Conservation (phyloP, 2,329 filamentous ascomycete species). For the Anthostomella pinea region DNA sequence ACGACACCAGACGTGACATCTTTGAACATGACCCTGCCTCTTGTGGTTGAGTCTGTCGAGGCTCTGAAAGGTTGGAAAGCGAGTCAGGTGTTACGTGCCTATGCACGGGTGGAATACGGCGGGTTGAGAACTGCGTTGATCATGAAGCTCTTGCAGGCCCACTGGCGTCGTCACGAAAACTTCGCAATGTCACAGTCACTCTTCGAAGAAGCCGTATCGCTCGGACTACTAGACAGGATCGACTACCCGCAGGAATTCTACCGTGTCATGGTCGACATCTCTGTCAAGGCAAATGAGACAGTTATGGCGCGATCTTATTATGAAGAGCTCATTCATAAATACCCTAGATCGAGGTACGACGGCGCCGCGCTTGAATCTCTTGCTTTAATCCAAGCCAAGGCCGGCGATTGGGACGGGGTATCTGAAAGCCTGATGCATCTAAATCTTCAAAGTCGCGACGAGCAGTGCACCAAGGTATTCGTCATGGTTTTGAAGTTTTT, state of each 20-base stretch:
- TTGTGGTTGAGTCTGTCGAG: constrained; percentile 34
- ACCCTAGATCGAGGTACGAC: constrained; percentile 28
- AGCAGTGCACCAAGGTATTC: constrained; percentile 33
- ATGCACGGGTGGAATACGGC: constrained; percentile 22
- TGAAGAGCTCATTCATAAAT: constrained; percentile 21
- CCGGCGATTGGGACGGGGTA: constrained; percentile 41
- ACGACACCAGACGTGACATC: constrained; percentile 14
- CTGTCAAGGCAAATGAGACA: constrained; percentile 34
- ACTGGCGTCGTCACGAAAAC: constrained; percentile 32
- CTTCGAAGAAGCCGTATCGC: constrained; percentile 25
- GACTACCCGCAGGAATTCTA: constrained; percentile 32
- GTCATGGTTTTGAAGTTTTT: constrained; percentile 39
- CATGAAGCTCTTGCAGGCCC: constrained; percentile 33
- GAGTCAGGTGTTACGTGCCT: constrained; percentile 27
- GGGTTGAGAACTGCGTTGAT: constrained; percentile 36
- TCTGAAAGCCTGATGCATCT: constrained; percentile 31
- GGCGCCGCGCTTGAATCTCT: constrained; percentile 36
- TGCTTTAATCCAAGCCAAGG: constrained; percentile 35
- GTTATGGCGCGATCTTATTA: constrained; percentile 32
- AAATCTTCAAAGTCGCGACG: constrained; percentile 8
- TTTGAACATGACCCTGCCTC: constrained; percentile 28
- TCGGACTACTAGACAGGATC: constrained; percentile 22
- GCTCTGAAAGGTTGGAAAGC: constrained; percentile 26
- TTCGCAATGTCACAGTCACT: constrained; percentile 26
- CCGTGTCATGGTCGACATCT: constrained; percentile 40